Evolutionary conservation across 345 rosid species (phyloP), one percentile per base, ranked within the genome.

Genomic region (Eucalyptus rudis): DNA sequence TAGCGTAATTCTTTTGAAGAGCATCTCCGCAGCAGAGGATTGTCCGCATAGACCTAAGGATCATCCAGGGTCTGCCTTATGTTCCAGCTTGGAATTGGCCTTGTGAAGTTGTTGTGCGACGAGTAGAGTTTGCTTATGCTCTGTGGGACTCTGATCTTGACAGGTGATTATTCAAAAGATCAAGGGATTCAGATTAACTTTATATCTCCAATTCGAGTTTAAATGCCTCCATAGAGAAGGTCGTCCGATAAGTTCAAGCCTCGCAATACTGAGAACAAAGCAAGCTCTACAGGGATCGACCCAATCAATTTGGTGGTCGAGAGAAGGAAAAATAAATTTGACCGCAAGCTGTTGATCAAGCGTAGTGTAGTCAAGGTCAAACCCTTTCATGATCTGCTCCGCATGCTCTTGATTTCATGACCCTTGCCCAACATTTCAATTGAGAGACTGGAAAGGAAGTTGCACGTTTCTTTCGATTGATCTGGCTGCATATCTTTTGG

Each of bases 231-330:
- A 15, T 62, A 40, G 8, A 89, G 86, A 20, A 87, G 87, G 86
- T 91, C 88, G 45, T 66, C 33, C 0, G 91, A 90, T 20, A 93
- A 71, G 88, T 91, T 91, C 90, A 90, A 20, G 19, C 68, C 66
- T 11, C 22, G 86, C 90, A 92, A 86, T 49, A 79, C 79, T 1
- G 40, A 31, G 5, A 92, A 89, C 29, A 68, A 86, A 62, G 89
- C 58, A 12, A 90, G 45, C 56, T 80, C 90, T n/a, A 58, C 49
- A 3, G 50, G 90, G 2, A 91, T 45, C 36, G 88, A 50, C 43
- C 93, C 94, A 4, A 50, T 22, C 15, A 89, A 27, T 27, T 89
- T 87, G 76, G 88, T 91, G 29, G 89, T 44, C 33, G 92, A 90
- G 27, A 92, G 88, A 43, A 88, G 90, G 29, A 92, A 86, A 86